Percentiles rank a stretch among this genome's conserved stretches.
Evolutionary conservation across 352 stramenopile genomes (phyloP).

Genomic region (Phytophthora tentaculata): DNA sequence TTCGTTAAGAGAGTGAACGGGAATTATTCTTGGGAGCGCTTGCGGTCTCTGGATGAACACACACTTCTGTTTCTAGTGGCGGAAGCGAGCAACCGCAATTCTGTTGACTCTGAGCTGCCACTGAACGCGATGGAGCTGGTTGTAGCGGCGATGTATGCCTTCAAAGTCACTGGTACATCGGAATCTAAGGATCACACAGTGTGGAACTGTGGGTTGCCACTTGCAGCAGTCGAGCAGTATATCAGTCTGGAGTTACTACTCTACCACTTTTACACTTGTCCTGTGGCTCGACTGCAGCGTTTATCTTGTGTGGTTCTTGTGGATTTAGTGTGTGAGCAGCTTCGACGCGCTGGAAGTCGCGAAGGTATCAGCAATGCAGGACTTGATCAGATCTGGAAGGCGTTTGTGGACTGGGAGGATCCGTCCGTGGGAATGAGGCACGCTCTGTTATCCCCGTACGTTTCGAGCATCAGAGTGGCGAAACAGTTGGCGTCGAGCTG

Average conservation of each 20-base stretch:
- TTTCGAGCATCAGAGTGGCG: slow-evolving; percentile 22
- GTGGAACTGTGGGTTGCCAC: slow-evolving; percentile 34
- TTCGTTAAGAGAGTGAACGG: slow-evolving; percentile 42
- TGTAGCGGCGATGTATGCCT: slow-evolving; percentile 36
- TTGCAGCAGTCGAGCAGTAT: slow-evolving; percentile 39
- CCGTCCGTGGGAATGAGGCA: slow-evolving; percentile 24
- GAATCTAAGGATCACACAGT: slow-evolving; percentile 23
- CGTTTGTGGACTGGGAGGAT: slow-evolving; percentile 34
- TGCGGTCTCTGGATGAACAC: slow-evolving; percentile 37
- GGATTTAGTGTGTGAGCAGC: slow-evolving; percentile 42
- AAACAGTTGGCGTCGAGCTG: slow-evolving; percentile 36
- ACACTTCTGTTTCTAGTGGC: slow-evolving; percentile 42
- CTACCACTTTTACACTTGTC: slow-evolving; percentile 42
- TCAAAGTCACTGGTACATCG: slow-evolving; percentile 25
- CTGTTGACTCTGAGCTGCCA: slow-evolving; percentile 12
- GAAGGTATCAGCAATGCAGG: slow-evolving; percentile 24
- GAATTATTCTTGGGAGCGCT: slow-evolving; percentile 35
- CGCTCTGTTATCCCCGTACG: slow-evolving; percentile 28
- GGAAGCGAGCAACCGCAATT: slow-evolving; percentile 25
- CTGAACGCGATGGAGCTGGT: slow-evolving; percentile 34
- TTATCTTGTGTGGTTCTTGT: slow-evolving; percentile 40
- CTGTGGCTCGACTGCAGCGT: slow-evolving; percentile 25
- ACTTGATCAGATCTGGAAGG: slow-evolving; percentile 36
- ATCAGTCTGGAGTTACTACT: slow-evolving; percentile 42
- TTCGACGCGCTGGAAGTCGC: slow-evolving; percentile 28